Base-by-base conservation (phyloP, 1,139 yeast species). In the Candida sanyaensis region DNA sequence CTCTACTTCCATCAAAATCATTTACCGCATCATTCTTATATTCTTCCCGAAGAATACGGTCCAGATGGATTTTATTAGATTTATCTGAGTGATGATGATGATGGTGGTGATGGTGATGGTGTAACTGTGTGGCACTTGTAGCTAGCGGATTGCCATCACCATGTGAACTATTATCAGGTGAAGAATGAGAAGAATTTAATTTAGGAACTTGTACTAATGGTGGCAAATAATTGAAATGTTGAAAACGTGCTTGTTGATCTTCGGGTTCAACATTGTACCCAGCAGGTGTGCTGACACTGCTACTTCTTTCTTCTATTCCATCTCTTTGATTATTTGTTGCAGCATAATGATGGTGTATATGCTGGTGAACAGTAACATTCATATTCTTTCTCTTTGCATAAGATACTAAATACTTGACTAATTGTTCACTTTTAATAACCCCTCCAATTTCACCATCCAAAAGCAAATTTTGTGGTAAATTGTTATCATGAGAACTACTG, bases 331-430 rank as follows among this genome's bases (percentile, higher is more conserved):
- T 37, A 31, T 24, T 37, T 27, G 51, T 26, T 2, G 76, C 27
- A 2, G 76, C 66, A 59, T 82, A 81, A 61, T 81, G 87, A 60
- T 86, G 88, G 59, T 87, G 90, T 45, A 88, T 84, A 65, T 90
- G 96, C 62, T 90, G 96, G 65, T 89, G 96, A 13, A 90, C 81
- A 5, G 90, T 83, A 9, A 90, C 76, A 47, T 81, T 78, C 48
- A 88, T 74, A 29, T 81, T 78, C 55, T 81, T 72, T 39, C 71
- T 68, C 49, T 81, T 81, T 1, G 96, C 96, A 47, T 84, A 77
- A 32, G 80, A 78, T 9, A 86, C 73, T 8, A 87, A 64, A 50
- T 76, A 72, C 45, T 81, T 81, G 0, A 81, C 91, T 17, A 80
- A 58, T 32, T 77, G 82, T 50, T 80, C 78, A 40, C 73, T 71